These are phyloP conservation scores for Boletus rubescentipes DNA, from an alignment of 768 basidiomycete genomes.

Conservation along the genomic window DNA sequence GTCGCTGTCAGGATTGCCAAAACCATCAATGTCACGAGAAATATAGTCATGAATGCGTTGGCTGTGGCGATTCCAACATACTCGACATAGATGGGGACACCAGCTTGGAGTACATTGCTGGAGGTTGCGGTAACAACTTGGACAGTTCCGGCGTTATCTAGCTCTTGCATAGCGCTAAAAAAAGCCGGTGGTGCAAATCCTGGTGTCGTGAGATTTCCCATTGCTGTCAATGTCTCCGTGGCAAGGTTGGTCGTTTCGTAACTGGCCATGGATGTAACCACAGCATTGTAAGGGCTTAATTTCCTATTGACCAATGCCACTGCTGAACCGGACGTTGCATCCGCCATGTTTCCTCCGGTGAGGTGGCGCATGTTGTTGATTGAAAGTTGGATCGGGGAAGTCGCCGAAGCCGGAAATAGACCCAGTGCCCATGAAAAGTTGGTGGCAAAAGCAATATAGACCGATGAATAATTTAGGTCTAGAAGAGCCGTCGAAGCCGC, in stretches of 20 bases:
- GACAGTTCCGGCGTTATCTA: conserved; percentile 39
- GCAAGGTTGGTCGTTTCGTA: neutral
- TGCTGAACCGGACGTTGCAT: conserved; percentile 57
- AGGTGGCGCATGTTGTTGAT: conserved; percentile 80
- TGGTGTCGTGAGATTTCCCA: conserved; percentile 12
- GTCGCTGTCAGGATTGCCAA: conserved; percentile 55
- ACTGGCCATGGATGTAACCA: neutral
- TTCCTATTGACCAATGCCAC: conserved; percentile 79
- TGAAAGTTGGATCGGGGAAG: conserved; percentile 65
- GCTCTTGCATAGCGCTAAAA: conserved; percentile 25
- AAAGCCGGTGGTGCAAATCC: conserved; percentile 1
- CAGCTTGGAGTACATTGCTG: conserved; percentile 70
- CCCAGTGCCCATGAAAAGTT: conserved; percentile 93
- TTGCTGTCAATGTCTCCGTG: conserved; percentile 6
- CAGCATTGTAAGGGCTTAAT: conserved; percentile 73
- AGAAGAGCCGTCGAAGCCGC: conserved; percentile 79
- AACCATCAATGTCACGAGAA: conserved; percentile 69
- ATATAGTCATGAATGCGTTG: conserved; percentile 90
- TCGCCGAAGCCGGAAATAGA: conserved; percentile 53
- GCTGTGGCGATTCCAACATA: conserved; percentile 75
- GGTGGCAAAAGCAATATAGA: conserved; percentile 76
- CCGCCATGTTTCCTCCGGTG: conserved; percentile 75
- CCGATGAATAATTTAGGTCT: conserved; percentile 82
- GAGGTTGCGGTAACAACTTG: conserved; percentile 64
- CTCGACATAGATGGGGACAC: conserved; percentile 81